These are phyloP conservation scores for Colletotrichum kahawae DNA, from an alignment of 2,329 filamentous ascomycete species.

Conservation along the genomic window DNA sequence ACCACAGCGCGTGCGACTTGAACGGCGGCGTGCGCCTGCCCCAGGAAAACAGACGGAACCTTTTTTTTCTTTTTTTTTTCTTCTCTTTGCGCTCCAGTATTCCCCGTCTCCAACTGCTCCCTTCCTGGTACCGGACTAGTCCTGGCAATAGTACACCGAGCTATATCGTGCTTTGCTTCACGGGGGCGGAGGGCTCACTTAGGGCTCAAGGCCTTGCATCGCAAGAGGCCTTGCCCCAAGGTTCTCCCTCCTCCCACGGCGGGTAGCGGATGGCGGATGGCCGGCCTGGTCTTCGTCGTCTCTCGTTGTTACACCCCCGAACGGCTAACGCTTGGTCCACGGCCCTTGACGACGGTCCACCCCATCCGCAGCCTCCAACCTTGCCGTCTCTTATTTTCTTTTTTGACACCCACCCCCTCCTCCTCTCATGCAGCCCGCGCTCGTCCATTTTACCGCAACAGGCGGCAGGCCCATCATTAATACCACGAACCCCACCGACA, in stretches of 20 bases:
- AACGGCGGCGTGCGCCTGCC: conserved; percentile 11
- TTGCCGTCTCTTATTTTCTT: conserved; percentile 14
- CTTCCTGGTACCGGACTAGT: neutral
- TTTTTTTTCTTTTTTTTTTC: neutral
- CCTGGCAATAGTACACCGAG: neutral
- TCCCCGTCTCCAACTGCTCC: neutral
- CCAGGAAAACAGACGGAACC: neutral
- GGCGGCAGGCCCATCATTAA: conserved; percentile 29
- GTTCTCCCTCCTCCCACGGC: neutral
- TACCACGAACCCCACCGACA: conserved; percentile 26
- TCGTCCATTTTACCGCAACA: conserved; percentile 39
- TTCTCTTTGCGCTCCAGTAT: neutral
- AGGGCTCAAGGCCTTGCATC: neutral
- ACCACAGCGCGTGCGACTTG: conserved; percentile 4
- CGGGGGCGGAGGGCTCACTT: neutral
- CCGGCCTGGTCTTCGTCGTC: neutral
- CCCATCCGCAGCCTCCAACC: conserved; percentile 21
- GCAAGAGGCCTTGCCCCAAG: neutral
- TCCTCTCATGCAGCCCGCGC: conserved; percentile 20
- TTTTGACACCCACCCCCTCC: neutral
- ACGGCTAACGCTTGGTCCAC: conserved; percentile 10
- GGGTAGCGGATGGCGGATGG: neutral
- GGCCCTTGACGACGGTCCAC: conserved; percentile 12
- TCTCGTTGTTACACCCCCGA: conserved; percentile 2
- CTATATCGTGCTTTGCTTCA: neutral